phyloP scores from a whole-genome alignment of 164 flowering plant genomes.

The Euptelea pleiosperma region DNA sequence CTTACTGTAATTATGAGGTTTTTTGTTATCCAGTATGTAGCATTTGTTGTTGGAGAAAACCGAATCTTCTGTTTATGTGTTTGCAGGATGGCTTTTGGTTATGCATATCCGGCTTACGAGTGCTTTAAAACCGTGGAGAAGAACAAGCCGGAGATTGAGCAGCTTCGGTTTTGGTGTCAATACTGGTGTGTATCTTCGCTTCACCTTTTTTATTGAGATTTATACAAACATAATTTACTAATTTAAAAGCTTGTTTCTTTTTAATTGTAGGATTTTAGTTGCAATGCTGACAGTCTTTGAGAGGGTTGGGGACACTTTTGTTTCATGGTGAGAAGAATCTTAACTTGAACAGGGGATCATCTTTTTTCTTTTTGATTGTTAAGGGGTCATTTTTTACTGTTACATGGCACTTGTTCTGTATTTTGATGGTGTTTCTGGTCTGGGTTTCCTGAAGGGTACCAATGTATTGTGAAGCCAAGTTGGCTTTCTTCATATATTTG shows the following conservation, averaged over 20 bases:
- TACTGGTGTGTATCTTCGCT: constrained; percentile 58
- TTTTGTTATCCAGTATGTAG: neutral
- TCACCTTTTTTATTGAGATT: neutral
- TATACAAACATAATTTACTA: neutral
- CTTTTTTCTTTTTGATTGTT: neutral
- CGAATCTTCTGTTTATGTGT: neutral
- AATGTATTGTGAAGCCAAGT: constrained; percentile 94
- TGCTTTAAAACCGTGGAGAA: constrained; percentile 86
- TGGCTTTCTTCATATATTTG: constrained; percentile 82
- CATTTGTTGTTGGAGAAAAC: neutral
- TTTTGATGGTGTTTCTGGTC: constrained; percentile 13
- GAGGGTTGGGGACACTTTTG: constrained; percentile 77
- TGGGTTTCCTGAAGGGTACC: constrained; percentile 69
- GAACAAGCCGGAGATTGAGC: constrained; percentile 92
- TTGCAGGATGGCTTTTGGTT: constrained; percentile 85
- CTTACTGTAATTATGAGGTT: neutral
- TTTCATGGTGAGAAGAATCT: constrained; percentile 73
- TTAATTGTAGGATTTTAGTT: constrained; percentile 74
- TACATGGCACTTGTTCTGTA: neutral
- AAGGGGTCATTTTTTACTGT: too few relatives aligned
- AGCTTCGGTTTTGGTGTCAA: constrained; percentile 97
- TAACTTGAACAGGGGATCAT: neutral
- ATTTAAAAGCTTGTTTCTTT: neutral
- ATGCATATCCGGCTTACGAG: constrained; percentile 97
- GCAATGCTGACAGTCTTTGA: constrained; percentile 83